Percentiles rank a stretch among this genome's conserved stretches.
These are phyloP conservation scores for Aurinia saxatilis DNA, from an alignment of 345 rosid genomes.

Conservation along the genomic window DNA sequence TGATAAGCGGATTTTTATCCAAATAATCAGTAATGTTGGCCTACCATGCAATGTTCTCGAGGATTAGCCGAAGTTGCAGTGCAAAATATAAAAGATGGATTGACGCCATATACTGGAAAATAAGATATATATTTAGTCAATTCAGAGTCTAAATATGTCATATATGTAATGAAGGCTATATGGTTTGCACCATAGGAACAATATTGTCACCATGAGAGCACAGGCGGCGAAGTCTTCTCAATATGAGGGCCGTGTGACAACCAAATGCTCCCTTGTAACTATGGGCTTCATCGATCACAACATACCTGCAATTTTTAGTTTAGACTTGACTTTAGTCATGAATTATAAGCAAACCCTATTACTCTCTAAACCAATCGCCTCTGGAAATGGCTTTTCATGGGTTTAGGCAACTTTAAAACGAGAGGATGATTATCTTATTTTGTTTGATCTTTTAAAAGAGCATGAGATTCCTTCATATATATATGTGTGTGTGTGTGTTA, in stretches of 20 bases:
- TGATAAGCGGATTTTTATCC: not conserved
- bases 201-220: slow-evolving; percentile 69
- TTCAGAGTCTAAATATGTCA: not conserved
- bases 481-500: slow-evolving; percentile 27
- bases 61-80: slow-evolving; percentile 99
- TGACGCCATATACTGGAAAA: slow-evolving; percentile 64
- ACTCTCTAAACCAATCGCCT: too few species aligned
- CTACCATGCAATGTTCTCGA: slow-evolving; percentile 88
- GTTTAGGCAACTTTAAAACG: too few species aligned
- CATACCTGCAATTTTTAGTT: slow-evolving; percentile 40
- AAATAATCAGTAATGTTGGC: slow-evolving; percentile 18
- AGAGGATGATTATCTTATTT: not conserved
- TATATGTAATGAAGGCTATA: not conserved
- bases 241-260: slow-evolving; percentile 88
- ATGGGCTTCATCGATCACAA: slow-evolving; percentile 96
- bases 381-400: too few species aligned
- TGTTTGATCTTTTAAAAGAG: not conserved
- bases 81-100: slow-evolving; percentile 77
- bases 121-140: slow-evolving; percentile 6
- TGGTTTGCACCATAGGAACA: not conserved
- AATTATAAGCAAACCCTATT: too few species aligned
- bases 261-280: slow-evolving; percentile 95
- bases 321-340: not conserved
- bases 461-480: not conserved
- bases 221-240: slow-evolving; percentile 84